These are phyloP conservation scores for Apostasia ramifera DNA, from an alignment of 106 monocot species.

Conservation along the genomic window DNA sequence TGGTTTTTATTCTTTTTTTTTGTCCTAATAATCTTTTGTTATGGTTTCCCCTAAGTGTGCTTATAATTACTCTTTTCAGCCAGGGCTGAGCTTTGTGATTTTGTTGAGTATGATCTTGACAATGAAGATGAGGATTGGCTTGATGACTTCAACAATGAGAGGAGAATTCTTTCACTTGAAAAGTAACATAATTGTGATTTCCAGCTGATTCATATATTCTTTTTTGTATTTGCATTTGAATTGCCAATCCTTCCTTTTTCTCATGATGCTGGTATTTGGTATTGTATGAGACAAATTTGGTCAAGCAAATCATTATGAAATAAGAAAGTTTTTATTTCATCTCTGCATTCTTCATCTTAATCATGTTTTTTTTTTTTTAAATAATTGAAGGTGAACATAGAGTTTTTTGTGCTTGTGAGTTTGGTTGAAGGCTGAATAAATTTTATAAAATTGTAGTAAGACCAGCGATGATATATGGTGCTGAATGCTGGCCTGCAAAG, in stretches of 20 bases:
- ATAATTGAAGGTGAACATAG: too few species aligned
- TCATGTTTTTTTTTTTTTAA: too few species aligned
- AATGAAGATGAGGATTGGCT: constrained; percentile 98
- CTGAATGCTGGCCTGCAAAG: too few species aligned
- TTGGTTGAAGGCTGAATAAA: too few species aligned
- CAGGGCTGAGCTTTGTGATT: constrained; percentile 89
- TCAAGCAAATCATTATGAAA: too few species aligned
- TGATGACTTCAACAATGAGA: constrained; percentile 74
- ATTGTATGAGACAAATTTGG: background rate
- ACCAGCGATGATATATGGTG: too few species aligned
- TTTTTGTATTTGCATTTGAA: constrained; percentile 1
- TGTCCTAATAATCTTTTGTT: background rate
- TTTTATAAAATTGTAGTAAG: too few species aligned
- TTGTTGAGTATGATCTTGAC: constrained; percentile 96
- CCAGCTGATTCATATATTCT: background rate
- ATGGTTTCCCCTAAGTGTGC: background rate
- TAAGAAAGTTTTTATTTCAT: too few species aligned
- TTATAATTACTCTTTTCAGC: constrained; percentile 36
- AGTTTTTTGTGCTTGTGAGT: too few species aligned
- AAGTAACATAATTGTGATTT: constrained; percentile 37
- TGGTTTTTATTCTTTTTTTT: background rate
- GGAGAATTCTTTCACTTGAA: constrained; percentile 68
- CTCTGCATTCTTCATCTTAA: too few species aligned
- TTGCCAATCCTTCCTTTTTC: background rate
- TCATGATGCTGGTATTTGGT: background rate